Percentiles rank a stretch among this genome's conserved stretches.
phyloP scores from a whole-genome alignment of 129 eudicot species.

The Cynara cardunculus region DNA sequence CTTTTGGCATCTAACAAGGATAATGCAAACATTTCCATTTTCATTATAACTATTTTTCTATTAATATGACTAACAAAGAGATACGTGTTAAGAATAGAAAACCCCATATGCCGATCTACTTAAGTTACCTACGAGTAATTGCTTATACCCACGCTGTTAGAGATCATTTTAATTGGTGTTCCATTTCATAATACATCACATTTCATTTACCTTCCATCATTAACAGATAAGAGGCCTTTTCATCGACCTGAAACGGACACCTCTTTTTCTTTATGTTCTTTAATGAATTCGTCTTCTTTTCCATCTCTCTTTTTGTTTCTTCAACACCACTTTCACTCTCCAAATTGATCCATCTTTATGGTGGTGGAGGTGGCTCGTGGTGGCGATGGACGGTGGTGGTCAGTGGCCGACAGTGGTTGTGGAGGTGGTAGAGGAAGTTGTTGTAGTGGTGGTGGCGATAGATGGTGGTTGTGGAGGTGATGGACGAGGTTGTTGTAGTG shows the following conservation, averaged over 20 bases:
- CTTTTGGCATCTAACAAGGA: neutral
- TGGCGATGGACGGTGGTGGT: too few relatives aligned
- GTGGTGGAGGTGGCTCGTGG: too few relatives aligned
- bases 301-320: neutral
- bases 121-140: neutral
- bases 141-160: neutral
- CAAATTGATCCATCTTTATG: neutral
- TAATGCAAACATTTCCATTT: neutral
- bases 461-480: too few relatives aligned
- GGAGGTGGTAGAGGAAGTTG: too few relatives aligned
- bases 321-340: neutral
- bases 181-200: too few relatives aligned
- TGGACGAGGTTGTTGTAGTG: too few relatives aligned
- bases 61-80: neutral
- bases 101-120: neutral
- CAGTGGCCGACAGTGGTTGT: too few relatives aligned
- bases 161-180: too few relatives aligned
- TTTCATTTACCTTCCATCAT: neutral
- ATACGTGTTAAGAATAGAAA: neutral
- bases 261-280: neutral
- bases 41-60: neutral
- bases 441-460: too few relatives aligned
- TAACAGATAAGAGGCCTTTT: neutral
- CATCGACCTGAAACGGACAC: neutral
- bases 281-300: neutral